Evolutionary conservation across 768 basidiomycete genomes (phyloP).

Genomic region (Aureoboletus auriporus): DNA sequence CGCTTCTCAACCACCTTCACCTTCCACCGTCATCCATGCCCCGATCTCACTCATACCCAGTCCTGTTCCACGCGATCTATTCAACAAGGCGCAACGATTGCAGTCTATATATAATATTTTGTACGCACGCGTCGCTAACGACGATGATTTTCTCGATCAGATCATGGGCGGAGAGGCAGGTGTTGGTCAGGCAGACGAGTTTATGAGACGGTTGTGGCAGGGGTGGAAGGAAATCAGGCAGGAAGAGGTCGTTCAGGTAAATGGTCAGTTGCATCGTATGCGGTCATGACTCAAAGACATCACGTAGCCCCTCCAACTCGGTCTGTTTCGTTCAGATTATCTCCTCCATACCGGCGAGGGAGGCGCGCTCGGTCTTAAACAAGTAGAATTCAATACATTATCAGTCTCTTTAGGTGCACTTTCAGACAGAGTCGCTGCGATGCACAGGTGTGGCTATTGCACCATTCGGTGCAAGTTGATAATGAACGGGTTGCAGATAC

Average conservation of each 20-base stretch:
- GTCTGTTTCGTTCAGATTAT: constrained; percentile 94
- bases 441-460: constrained; percentile 71
- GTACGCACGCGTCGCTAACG: constrained; percentile 79
- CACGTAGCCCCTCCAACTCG: constrained; percentile 73
- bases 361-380: constrained; percentile 55
- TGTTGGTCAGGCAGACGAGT: constrained; percentile 80
- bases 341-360: constrained; percentile 60
- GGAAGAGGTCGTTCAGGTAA: constrained; percentile 55
- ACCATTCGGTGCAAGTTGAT: not conserved
- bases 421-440: constrained; percentile 57
- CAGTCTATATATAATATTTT: constrained; percentile 81
- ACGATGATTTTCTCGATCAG: constrained; percentile 73
- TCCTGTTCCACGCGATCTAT: constrained; percentile 74
- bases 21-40: constrained; percentile 82
- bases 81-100: constrained; percentile 57
- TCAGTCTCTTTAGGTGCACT: constrained; percentile 86
- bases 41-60: constrained; percentile 87
- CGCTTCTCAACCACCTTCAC: constrained; percentile 40
- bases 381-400: constrained; percentile 98
- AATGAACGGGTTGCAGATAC: constrained; percentile 44
- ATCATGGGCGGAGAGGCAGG: constrained; percentile 79
- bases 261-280: not conserved
- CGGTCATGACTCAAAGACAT: constrained; percentile 3
- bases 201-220: constrained; percentile 81
- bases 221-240: constrained; percentile 78